A percentile compares a stretch with the other conserved stretches of the same genome.
Evolutionary conservation across 352 stramenopile genomes (phyloP).

Genomic region (Pythium rishiriense): DNA sequence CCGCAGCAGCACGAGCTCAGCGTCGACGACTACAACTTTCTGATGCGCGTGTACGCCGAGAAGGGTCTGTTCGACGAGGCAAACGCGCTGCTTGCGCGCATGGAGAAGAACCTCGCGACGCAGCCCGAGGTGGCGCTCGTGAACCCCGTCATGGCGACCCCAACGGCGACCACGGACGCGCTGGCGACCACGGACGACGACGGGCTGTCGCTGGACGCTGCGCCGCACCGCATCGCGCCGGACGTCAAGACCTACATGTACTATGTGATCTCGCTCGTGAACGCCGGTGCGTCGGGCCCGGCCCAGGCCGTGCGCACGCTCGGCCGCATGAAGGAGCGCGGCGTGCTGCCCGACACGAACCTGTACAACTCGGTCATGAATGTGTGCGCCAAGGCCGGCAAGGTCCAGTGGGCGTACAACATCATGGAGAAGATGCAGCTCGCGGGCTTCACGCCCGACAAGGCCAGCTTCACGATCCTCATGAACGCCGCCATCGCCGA

Average conservation of each 20-base stretch:
- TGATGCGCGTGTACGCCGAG: conserved; percentile 70
- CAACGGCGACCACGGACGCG: not conserved
- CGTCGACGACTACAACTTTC: conserved; percentile 76
- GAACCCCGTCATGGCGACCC: not conserved
- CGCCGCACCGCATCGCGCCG: conserved; percentile 52
- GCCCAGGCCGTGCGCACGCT: conserved; percentile 65
- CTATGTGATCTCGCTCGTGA: conserved; percentile 64
- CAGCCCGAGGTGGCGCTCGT: conserved; percentile 21
- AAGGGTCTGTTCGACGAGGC: conserved; percentile 60
- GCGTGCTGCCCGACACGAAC: conserved; percentile 50
- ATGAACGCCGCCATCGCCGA: conserved; percentile 78
- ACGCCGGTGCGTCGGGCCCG: conserved; percentile 40
- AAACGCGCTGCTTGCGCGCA: conserved; percentile 68
- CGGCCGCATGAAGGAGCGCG: conserved; percentile 79
- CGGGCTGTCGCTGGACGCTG: conserved; percentile 37
- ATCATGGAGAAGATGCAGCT: conserved; percentile 87
- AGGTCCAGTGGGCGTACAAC: conserved; percentile 79
- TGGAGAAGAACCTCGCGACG: conserved; percentile 63
- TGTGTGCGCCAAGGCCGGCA: conserved; percentile 65
- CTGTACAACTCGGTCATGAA: conserved; percentile 86
- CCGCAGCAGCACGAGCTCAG: conserved; percentile 40
- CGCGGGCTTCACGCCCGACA: conserved; percentile 58
- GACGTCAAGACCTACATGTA: conserved; percentile 76
- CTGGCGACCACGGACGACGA: conserved; percentile 12
- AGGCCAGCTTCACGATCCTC: conserved; percentile 76